phyloP scores from a whole-genome alignment of 768 basidiomycete species.

The Jaapia argillacea region DNA sequence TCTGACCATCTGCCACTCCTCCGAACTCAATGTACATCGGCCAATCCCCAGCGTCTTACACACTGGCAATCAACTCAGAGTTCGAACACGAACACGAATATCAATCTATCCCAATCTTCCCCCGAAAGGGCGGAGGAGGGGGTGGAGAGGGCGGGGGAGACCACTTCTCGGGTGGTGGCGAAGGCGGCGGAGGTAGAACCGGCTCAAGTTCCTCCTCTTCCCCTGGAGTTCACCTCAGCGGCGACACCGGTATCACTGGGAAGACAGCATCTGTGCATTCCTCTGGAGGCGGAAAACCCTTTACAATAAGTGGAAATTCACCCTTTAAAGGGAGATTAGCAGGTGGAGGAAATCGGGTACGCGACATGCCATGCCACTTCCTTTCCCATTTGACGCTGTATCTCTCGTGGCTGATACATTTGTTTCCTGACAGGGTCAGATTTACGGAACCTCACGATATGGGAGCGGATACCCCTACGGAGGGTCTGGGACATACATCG shows the following conservation, averaged over 20 bases:
- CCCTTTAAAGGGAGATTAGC: background rate
- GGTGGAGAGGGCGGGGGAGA: background rate
- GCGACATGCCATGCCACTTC: too few relatives aligned
- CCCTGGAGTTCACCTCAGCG: background rate
- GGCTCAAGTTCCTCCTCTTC: background rate
- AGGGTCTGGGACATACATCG: slow-evolving; percentile 1
- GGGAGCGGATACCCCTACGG: slow-evolving; percentile 5
- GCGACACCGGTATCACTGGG: background rate
- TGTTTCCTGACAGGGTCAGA: background rate
- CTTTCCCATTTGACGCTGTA: background rate
- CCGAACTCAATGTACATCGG: too few relatives aligned
- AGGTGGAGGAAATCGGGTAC: background rate
- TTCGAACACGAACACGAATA: too few relatives aligned
- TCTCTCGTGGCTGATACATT: background rate
- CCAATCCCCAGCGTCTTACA: too few relatives aligned
- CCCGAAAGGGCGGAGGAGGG: background rate
- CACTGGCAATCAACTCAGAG: too few relatives aligned
- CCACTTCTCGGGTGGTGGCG: too few relatives aligned
- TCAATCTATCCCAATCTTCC: too few relatives aligned
- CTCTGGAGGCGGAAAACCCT: background rate
- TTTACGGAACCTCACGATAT: slow-evolving; percentile 1
- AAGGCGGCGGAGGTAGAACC: too few relatives aligned
- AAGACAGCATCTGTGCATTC: background rate
- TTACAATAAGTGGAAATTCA: background rate
- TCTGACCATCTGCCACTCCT: too few relatives aligned